Evolutionary conservation across 2,329 filamentous ascomycete genomes (phyloP).

Genomic region (Bimuria novae-zelandiae): DNA sequence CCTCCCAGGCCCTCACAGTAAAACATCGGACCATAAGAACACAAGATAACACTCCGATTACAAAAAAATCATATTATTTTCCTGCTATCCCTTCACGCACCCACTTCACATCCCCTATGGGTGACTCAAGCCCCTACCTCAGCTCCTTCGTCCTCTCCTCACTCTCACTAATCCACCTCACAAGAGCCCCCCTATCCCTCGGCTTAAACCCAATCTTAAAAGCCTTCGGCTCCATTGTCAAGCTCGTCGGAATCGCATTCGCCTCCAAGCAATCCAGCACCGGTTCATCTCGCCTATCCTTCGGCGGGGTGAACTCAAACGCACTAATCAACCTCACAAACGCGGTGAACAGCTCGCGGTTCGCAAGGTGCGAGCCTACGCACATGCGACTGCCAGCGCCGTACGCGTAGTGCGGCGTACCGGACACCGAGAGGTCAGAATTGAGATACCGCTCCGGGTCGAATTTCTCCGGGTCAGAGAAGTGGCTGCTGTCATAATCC

Average conservation of each 20-base stretch:
- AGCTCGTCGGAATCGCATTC: conserved; percentile 52
- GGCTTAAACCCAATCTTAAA: conserved; percentile 56
- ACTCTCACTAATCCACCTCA: conserved; percentile 54
- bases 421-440: conserved; percentile 50
- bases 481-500: conserved; percentile 72
- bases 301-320: conserved; percentile 52
- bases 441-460: conserved; percentile 73
- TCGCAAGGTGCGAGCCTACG: conserved; percentile 52
- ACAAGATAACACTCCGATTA: too few species aligned
- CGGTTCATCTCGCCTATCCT: conserved; percentile 47
- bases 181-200: conserved; percentile 47
- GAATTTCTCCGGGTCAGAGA: conserved; percentile 66
- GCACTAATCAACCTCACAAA: conserved; percentile 55
- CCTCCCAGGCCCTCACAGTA: too few species aligned
- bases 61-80: too few species aligned
- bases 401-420: conserved; percentile 56
- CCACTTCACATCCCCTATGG: too few species aligned
- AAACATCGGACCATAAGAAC: too few species aligned
- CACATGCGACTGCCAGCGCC: conserved; percentile 55
- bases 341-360: conserved; percentile 50
- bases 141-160: conserved; percentile 52
- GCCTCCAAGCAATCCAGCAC: conserved; percentile 53
- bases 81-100: too few species aligned
- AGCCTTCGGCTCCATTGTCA: conserved; percentile 57
- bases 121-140: too few species aligned